Base-by-base conservation (phyloP, 2,329 filamentous ascomycete species). In the Fusarium mangiferae region DNA sequence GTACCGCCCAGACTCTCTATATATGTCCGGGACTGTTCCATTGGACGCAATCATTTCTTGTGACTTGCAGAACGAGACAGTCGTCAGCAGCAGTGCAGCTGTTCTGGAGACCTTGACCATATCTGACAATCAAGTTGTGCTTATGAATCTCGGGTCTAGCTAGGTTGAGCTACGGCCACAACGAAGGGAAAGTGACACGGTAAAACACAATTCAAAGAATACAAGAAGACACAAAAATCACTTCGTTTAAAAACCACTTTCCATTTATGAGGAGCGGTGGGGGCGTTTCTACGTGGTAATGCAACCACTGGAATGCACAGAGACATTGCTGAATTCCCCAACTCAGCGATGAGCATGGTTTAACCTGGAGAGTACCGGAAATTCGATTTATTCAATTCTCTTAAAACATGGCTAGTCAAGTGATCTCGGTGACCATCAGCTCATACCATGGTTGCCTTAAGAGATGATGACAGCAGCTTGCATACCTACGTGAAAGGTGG, bases 1-100 rank as follows among this genome's bases (percentile, higher is more conserved):
- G 81, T 89, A 90, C 49, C 75, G 78, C 36, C 75, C 70, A 11
- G 81, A 80, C 44, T 75, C 76, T 55, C 78, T 78, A 78, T 83
- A 86, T 73, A 85, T 79, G 9, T 68, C 76, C 36, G 79, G 49
- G 5, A 41, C 28, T 44, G 38, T 11, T 13, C 20, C 73, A 6
- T 46, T 73, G 26, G 66, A 57, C 30, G 64, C 64, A 51, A 74
- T 52, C 17, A 75, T 73, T 12, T 70, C 22, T 24, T 73, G 72
- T n/a, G 77, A 58, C 14, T 64, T 36, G 36, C 62, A 55, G 33
- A 69, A 54, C 15, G 72, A 35, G 22, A 69, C 13, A 24, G 74
- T n/a, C 26, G 68, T 52, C 36, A 72, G 39, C 35, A 78, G 22
- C 49, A 75, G n/a, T 15, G 36, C 7, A 10, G 64, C 35, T 12